Evolutionary conservation across 805 yeast genomes (phyloP).

Genomic region (Hanseniaspora valbyensis): DNA sequence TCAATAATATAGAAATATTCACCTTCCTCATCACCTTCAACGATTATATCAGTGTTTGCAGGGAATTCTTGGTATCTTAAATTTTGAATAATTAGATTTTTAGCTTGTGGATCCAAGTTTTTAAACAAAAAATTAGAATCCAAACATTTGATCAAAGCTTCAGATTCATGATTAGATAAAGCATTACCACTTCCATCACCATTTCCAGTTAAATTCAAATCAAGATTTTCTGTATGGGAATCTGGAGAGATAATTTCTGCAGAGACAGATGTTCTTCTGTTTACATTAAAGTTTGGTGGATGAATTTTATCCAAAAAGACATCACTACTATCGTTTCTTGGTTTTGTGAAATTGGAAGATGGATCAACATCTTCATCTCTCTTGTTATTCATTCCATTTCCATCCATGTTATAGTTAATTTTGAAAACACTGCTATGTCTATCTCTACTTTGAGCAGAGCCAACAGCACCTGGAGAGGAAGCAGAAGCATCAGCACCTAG

Average conservation of each 20-base stretch:
- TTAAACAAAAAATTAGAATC: constrained; percentile 75
- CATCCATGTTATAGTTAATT: constrained; percentile 11
- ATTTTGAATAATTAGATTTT: constrained; percentile 72
- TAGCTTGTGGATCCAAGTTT: constrained; percentile 67
- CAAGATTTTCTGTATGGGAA: constrained; percentile 55
- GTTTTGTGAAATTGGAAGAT: background rate
- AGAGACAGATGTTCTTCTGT: constrained; percentile 79
- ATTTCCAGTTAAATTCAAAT: constrained; percentile 21
- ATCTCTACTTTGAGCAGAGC: background rate
- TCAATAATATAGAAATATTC: constrained; percentile 85
- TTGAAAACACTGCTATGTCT: constrained; percentile 14
- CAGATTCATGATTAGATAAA: constrained; percentile 51
- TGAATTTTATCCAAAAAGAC: constrained; percentile 23
- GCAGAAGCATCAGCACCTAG: background rate
- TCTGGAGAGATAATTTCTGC: constrained; percentile 81
- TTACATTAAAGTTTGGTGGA: constrained; percentile 58
- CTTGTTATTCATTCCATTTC: background rate
- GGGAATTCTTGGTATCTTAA: constrained; percentile 57
- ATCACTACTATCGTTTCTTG: constrained; percentile 4
- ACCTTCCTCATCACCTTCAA: constrained; percentile 81
- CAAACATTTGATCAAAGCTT: constrained; percentile 58
- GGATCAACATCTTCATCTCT: constrained; percentile 13
- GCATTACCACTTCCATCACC: constrained; percentile 30
- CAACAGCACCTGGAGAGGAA: background rate
- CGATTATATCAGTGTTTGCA: constrained; percentile 56